A percentile compares a stretch with the other conserved stretches of the same genome.
phyloP scores from a whole-genome alignment of 495 filamentous ascomycete genomes.

The Penicillium cataractarum region DNA sequence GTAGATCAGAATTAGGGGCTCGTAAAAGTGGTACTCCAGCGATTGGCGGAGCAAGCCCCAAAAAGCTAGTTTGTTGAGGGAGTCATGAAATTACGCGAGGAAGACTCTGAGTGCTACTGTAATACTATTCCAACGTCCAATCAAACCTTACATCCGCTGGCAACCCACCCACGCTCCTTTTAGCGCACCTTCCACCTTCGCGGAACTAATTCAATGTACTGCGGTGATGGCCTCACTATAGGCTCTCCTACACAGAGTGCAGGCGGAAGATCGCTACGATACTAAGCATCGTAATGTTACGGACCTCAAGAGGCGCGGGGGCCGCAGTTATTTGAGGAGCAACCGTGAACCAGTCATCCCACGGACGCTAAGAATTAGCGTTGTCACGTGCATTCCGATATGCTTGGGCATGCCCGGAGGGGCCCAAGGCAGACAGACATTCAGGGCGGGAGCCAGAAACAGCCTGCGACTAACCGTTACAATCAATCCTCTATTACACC shows the following conservation, averaged over 20 bases:
- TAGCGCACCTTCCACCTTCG: background rate
- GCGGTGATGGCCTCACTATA: background rate
- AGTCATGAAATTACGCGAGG: background rate
- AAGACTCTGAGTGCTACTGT: background rate
- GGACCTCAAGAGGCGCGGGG: too few species aligned
- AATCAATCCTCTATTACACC: too few species aligned
- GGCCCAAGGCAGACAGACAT: too few species aligned
- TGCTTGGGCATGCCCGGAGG: too few species aligned
- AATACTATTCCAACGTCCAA: background rate
- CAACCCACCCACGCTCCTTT: background rate
- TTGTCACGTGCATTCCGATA: too few species aligned
- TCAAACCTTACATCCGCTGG: background rate
- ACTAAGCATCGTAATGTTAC: too few species aligned
- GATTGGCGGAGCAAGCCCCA: background rate
- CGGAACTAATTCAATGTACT: background rate
- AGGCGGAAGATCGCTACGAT: too few species aligned
- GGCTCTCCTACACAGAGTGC: background rate
- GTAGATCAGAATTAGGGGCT: background rate
- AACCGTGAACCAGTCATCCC: too few species aligned
- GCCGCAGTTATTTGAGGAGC: too few species aligned
- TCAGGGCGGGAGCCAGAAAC: too few species aligned
- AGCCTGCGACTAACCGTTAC: too few species aligned
- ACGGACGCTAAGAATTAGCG: too few species aligned
- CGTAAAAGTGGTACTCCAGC: background rate
- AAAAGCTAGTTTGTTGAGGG: background rate